Conservation (phyloP, 2,329 filamentous ascomycete genomes). For the Diaporthe ampelina region DNA sequence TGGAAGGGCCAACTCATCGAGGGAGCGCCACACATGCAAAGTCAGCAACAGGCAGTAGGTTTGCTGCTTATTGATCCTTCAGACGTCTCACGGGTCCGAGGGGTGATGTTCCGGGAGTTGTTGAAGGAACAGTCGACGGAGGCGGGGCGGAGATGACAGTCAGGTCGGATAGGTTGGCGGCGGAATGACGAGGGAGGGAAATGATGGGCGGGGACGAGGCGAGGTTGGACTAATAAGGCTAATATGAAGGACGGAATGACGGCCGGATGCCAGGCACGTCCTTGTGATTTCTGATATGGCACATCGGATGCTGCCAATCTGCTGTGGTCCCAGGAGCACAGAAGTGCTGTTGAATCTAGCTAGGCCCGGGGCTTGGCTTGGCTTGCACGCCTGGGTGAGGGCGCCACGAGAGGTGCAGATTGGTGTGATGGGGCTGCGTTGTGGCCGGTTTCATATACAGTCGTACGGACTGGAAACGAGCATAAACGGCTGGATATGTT, state of each 20-base stretch:
- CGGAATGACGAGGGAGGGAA: conserved; percentile 8
- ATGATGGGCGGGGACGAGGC: not conserved
- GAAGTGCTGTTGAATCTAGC: not conserved
- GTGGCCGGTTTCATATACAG: conserved; percentile 25
- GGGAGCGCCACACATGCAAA: conserved; percentile 28
- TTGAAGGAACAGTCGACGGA: not conserved
- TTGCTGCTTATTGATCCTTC: conserved; percentile 36
- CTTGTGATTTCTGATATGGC: not conserved
- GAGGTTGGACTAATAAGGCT: conserved; percentile 15
- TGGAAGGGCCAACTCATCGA: conserved; percentile 23
- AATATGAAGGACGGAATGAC: not conserved
- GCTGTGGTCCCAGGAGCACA: not conserved
- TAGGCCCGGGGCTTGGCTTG: not conserved
- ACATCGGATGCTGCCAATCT: not conserved
- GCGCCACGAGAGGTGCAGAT: conserved; percentile 10
- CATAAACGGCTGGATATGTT: conserved; percentile 12
- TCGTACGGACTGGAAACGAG: conserved; percentile 6
- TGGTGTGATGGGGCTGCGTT: not conserved
- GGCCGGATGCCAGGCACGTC: conserved; percentile 1
- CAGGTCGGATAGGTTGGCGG: not conserved
- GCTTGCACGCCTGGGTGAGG: not conserved
- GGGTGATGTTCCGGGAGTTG: not conserved
- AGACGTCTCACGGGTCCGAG: not conserved
- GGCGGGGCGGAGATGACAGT: conserved; percentile 30
- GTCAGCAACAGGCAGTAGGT: conserved; percentile 31